Evolutionary conservation across 78 protist genomes (phyloP).

Genomic region (Creolimax fragrantissima): DNA sequence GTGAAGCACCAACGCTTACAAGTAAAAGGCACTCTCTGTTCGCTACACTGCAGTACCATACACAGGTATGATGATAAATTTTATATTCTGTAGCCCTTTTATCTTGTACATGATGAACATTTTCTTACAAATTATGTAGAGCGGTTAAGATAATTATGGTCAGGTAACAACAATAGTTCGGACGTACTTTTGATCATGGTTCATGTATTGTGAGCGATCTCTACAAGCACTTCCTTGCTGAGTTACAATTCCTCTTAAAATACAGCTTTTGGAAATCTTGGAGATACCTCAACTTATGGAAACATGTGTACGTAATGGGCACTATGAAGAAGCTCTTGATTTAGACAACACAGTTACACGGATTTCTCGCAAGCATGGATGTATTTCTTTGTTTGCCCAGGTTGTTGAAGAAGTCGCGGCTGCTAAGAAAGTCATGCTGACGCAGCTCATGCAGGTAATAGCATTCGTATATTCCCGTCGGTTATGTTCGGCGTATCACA

Average conservation of each 20-base stretch:
- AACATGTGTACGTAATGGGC: conserved; percentile 35
- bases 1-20: not conserved
- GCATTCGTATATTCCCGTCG: not conserved
- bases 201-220: too few species aligned
- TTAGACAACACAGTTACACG: conserved; percentile 3
- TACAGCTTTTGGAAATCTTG: conserved; percentile 32
- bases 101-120: too few species aligned
- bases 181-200: too few species aligned
- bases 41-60: not conserved
- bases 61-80: too few species aligned
- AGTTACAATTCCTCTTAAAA: too few species aligned
- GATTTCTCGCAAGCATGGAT: not conserved
- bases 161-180: too few species aligned
- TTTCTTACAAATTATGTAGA: too few species aligned
- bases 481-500: too few species aligned
- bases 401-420: not conserved
- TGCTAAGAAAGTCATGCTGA: not conserved
- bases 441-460: conserved; percentile 14
- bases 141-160: too few species aligned
- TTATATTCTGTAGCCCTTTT: too few species aligned
- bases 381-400: not conserved
- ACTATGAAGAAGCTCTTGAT: conserved; percentile 41
- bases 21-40: not conserved
- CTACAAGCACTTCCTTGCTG: too few species aligned
- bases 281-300: conserved; percentile 46